Evolutionary conservation across 2,329 filamentous ascomycete species (phyloP).

Genomic region (Pseudocercospora fuligena): DNA sequence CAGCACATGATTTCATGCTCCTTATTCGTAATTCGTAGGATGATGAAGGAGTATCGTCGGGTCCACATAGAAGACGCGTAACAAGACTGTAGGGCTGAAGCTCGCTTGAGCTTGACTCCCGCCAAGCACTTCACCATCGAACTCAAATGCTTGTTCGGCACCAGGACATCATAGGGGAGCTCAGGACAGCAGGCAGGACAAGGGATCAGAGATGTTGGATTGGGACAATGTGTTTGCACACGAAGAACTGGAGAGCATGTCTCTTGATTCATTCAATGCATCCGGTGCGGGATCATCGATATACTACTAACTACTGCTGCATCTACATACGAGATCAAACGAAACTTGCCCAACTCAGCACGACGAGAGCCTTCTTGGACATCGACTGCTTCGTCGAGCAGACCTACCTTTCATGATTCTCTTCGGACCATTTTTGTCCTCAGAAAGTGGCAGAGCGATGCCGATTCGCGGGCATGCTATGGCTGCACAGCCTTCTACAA

Average conservation of each 20-base stretch:
- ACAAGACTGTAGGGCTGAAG: not conserved
- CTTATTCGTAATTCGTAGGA: not conserved
- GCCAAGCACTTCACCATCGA: not conserved
- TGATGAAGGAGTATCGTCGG: not conserved
- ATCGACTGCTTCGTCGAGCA: not conserved
- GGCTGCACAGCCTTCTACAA: not conserved
- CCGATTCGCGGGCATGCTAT: not conserved
- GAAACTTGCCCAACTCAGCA: not conserved
- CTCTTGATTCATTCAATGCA: not conserved
- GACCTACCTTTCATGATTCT: not conserved
- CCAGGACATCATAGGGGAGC: too few relatives aligned
- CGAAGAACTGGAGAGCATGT: not conserved
- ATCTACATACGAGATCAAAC: not conserved
- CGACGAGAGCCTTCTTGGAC: not conserved
- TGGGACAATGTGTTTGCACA: not conserved
- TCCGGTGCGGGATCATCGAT: not conserved
- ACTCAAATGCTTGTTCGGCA: too few relatives aligned
- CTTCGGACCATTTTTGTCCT: not conserved
- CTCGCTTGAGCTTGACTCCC: not conserved
- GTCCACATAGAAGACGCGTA: not conserved
- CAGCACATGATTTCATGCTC: constrained; percentile 1
- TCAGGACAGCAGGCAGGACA: too few relatives aligned
- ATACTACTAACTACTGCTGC: not conserved
- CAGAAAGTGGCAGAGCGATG: not conserved
- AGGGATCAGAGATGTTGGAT: not conserved